Evolutionary conservation across 768 basidiomycete genomes (phyloP).

Genomic region (Phylloporus rhodoxanthus): DNA sequence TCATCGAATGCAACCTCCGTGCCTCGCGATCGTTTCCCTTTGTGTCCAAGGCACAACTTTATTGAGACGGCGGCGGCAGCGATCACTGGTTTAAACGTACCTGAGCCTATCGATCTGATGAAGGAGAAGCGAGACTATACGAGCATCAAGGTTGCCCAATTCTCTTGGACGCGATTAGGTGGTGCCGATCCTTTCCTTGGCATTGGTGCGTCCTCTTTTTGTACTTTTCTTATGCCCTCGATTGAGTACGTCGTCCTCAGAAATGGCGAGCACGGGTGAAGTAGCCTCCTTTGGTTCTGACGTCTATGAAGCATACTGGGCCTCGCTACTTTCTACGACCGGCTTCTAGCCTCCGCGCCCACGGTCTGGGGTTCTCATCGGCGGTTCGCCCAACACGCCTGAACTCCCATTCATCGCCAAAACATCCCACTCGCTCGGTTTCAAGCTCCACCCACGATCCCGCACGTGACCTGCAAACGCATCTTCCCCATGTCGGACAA

Average conservation of each 20-base stretch:
- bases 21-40: conserved; percentile 99
- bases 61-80: conserved; percentile 90
- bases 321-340: conserved; percentile 88
- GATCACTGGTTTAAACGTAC: conserved; percentile 80
- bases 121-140: conserved; percentile 82
- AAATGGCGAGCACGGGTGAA: conserved; percentile 98
- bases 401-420: conserved; percentile 84
- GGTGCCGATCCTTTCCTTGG: conserved; percentile 97
- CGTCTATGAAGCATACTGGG: conserved; percentile 94
- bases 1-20: conserved; percentile 97
- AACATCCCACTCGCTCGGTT: conserved; percentile 76
- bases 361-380: conserved; percentile 84
- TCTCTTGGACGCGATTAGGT: conserved; percentile 94
- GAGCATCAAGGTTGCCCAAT: conserved; percentile 96
- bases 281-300: conserved; percentile 94
- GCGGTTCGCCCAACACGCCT: conserved; percentile 82
- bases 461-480: conserved; percentile 74
- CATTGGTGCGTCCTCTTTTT: conserved; percentile 58
- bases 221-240: neutral
- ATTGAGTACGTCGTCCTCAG: conserved; percentile 32
- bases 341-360: conserved; percentile 88
- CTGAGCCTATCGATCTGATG: conserved; percentile 91
- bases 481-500: conserved; percentile 98
- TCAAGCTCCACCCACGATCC: conserved; percentile 84
- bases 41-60: conserved; percentile 98